Evolutionary conservation across 352 stramenopile genomes (phyloP).

Genomic region (Globisporangium mamillatum): DNA sequence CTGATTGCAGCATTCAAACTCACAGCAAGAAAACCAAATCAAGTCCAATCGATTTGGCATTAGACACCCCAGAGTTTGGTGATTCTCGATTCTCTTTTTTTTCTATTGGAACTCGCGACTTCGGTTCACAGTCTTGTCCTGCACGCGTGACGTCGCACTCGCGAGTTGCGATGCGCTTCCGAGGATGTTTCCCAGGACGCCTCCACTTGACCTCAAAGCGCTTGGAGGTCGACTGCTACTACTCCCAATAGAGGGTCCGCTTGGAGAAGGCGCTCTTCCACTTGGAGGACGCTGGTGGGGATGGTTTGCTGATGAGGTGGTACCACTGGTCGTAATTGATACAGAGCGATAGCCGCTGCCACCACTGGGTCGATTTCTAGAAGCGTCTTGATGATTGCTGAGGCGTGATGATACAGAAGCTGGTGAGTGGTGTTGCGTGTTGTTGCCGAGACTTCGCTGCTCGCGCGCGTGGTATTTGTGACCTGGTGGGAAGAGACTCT

Average conservation of each 20-base stretch:
- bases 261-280: constrained; percentile 1
- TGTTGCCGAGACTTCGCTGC: not conserved
- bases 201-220: constrained; percentile 16
- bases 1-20: not conserved
- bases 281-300: constrained; percentile 12
- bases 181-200: constrained; percentile 63
- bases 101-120: constrained; percentile 35
- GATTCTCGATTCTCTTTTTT: not conserved
- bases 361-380: constrained; percentile 4
- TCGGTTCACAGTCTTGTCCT: constrained; percentile 43
- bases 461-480: constrained; percentile 11
- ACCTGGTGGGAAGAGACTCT: constrained; percentile 3
- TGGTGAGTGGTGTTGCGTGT: not conserved
- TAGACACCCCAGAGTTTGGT: not conserved
- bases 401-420: not conserved
- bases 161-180: constrained; percentile 62
- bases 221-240: constrained; percentile 6
- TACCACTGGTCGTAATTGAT: not conserved
- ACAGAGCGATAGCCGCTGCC: constrained; percentile 8
- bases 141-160: constrained; percentile 59
- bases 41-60: not conserved
- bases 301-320: constrained; percentile 5
- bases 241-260: not conserved
- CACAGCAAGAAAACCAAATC: not conserved
- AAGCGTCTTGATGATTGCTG: not conserved